Conservation (phyloP, 768 basidiomycete genomes). For the Phanerochaete carnosa region DNA sequence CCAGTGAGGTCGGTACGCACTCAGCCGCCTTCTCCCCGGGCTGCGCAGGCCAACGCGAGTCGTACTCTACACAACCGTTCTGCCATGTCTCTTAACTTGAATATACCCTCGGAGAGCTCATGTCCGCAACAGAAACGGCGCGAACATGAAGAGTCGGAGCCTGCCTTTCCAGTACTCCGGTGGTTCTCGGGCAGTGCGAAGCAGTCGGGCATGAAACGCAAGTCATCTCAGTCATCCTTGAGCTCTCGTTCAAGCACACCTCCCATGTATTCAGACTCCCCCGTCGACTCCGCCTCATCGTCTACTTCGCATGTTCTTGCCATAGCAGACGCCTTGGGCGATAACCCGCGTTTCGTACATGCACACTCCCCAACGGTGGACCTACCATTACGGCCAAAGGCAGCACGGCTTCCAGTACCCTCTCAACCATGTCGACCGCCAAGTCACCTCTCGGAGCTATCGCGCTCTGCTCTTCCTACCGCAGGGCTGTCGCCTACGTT, state of each 20-base stretch:
- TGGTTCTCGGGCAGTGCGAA: conserved; percentile 37
- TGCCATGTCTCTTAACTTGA: conserved; percentile 8
- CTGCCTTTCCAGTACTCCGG: conserved; percentile 35
- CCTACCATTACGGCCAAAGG: conserved; percentile 23
- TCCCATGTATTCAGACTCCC: conserved; percentile 15
- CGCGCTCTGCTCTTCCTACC: conserved; percentile 61
- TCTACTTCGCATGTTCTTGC: conserved; percentile 31
- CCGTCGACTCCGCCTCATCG: conserved; percentile 21
- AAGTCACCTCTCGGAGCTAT: conserved; percentile 38
- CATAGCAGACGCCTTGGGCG: conserved; percentile 27
- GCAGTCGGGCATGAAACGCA: conserved; percentile 19
- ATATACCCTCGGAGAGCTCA: not conserved
- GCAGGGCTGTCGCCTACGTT: conserved; percentile 46
- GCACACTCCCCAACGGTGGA: conserved; percentile 14
- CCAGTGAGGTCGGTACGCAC: conserved; percentile 13
- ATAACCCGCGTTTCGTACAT: conserved; percentile 22
- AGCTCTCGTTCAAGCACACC: conserved; percentile 10
- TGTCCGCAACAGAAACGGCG: not conserved
- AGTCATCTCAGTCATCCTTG: not conserved
- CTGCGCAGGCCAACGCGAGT: not conserved
- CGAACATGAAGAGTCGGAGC: conserved; percentile 2
- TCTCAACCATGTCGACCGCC: conserved; percentile 21
- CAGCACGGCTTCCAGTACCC: conserved; percentile 21
- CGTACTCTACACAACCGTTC: not conserved
- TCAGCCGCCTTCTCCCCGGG: conserved; percentile 12